Conservation (phyloP, 179 eudicot species). For the Monotropa hypopitys region DNA sequence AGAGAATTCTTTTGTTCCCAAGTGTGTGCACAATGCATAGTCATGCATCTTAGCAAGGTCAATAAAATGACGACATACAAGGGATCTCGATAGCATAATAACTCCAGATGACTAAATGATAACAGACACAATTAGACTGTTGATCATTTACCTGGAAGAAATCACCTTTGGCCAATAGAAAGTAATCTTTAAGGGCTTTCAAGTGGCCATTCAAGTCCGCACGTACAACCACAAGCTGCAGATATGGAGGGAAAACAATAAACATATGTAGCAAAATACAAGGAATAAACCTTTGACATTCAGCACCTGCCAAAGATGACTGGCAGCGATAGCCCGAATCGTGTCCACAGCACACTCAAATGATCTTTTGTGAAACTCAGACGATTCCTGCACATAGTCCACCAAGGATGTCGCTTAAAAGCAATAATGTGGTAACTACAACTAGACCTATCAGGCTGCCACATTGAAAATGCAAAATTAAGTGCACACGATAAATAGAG, state of each 20-base stretch:
- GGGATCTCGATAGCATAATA: neutral
- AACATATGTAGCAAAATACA: neutral
- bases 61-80: neutral
- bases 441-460: neutral
- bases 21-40: neutral
- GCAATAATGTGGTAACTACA: neutral
- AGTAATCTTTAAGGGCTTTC: conserved; percentile 94
- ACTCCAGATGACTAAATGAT: neutral
- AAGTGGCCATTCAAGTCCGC: conserved; percentile 95
- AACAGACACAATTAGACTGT: neutral
- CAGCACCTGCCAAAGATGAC: conserved; percentile 95
- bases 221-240: conserved; percentile 96
- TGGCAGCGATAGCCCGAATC: conserved; percentile 78
- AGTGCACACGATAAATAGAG: neutral
- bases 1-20: neutral
- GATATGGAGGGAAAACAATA: conserved; percentile 8
- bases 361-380: conserved; percentile 94
- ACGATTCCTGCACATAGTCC: conserved; percentile 55
- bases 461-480: neutral
- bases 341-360: conserved; percentile 88
- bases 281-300: neutral
- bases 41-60: conserved; percentile 1
- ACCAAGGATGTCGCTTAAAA: conserved; percentile 2
- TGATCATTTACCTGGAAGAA: conserved; percentile 70
- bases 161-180: conserved; percentile 93